Evolutionary conservation across 2,329 filamentous ascomycete species (phyloP), one percentile per base, ranked within the genome.

Genomic region (Scytalidium lignicola): DNA sequence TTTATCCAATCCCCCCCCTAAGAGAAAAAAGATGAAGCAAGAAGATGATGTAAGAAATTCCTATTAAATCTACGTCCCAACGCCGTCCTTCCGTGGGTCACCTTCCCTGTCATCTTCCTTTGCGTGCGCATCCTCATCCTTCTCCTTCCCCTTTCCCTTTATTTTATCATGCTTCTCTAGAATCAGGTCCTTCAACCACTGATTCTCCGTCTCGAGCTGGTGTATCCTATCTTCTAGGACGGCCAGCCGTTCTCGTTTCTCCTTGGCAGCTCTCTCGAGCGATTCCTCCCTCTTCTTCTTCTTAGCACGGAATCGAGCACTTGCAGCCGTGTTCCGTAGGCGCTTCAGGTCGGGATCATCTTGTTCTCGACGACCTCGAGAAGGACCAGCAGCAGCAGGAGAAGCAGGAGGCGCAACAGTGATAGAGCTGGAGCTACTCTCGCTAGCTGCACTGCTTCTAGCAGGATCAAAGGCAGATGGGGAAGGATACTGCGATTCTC

Each of bases 241-340:
- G 32, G 78, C 75, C 46, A 91, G 85, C 71, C 88, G 90, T 41
- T 91, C 86, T 23, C 81, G 79, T 68, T 91, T 86, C 59, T 95
- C 89, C 67, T 90, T 87, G 62, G 88, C 83, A 8, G 81, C 85
- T 61, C 82, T 82, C 68, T 92, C 88, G 44, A 95, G 80, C 13
- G 85, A 85, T 66, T 90, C 86, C 73, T 95, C 90, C 44, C 90
- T 83, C 70, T 91, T 87, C 79, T 95, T 95, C 83, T 95, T 95
- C 82, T 95, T 95, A 65, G 92, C 82, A 51, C 90, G 85, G 77
- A 95, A 95, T 44, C 90, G 85, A 13, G 90, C 90, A 56, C 85
- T 90, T 48, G 90, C 90, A 22, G 90, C 90, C 4, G 90, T 95
- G 70, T 95, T 95, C 54, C 90, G 83, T 49, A 88, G 82, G 41